Conservation (phyloP, 1,284 basidiomycete species). For the Microbotryum saponariae region DNA sequence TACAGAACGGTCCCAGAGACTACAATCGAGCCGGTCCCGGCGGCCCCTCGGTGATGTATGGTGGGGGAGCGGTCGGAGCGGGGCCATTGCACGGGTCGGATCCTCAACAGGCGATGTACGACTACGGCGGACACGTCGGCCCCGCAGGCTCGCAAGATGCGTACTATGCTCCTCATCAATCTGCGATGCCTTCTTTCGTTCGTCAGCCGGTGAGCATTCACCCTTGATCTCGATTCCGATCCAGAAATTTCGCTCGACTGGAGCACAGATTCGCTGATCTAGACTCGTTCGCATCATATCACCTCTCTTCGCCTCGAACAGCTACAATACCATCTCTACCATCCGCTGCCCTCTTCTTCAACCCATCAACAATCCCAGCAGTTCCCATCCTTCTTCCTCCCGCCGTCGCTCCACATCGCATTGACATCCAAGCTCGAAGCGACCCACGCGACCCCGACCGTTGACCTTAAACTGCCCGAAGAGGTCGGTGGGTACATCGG, state of each 20-base stretch:
- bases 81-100: too few relatives aligned
- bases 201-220: slow-evolving; percentile 21
- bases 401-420: slow-evolving; percentile 65
- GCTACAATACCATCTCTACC: slow-evolving; percentile 90
- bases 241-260: too few relatives aligned
- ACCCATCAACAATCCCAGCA: slow-evolving; percentile 43
- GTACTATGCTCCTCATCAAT: neutral
- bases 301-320: slow-evolving; percentile 39
- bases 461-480: slow-evolving; percentile 26
- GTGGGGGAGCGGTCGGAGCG: too few relatives aligned
- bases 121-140: neutral
- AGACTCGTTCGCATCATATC: too few relatives aligned
- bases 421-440: slow-evolving; percentile 75
- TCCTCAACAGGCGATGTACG: neutral
- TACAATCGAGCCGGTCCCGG: too few relatives aligned
- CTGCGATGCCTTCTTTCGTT: slow-evolving; percentile 10
- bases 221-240: too few relatives aligned
- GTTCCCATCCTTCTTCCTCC: slow-evolving; percentile 53
- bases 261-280: too few relatives aligned
- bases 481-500: slow-evolving; percentile 32
- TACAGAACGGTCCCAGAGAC: too few relatives aligned
- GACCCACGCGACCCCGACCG: slow-evolving; percentile 46
- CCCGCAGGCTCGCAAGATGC: neutral
- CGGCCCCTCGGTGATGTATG: too few relatives aligned
- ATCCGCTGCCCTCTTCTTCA: slow-evolving; percentile 46